These are phyloP conservation scores for Streptanthus diversifolius DNA, from an alignment of 345 rosid genomes.

Conservation along the genomic window DNA sequence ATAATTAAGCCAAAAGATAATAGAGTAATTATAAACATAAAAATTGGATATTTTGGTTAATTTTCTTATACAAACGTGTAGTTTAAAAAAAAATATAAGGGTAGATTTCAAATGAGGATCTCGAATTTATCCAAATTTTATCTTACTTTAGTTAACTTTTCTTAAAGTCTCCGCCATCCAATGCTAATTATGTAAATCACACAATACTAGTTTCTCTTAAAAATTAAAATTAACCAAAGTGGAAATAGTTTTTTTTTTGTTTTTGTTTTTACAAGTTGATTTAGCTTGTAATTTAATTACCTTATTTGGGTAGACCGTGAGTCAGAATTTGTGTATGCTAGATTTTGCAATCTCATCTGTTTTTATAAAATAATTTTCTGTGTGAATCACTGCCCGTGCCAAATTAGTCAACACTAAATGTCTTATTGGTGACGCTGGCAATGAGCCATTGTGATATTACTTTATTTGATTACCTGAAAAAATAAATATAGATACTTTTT, in stretches of 20 bases:
- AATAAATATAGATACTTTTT: conserved; percentile 4
- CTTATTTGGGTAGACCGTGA: background rate
- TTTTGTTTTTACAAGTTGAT: background rate
- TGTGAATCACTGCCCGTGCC: conserved; percentile 10
- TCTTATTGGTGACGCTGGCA: conserved; percentile 22
- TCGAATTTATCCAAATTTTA: too few species aligned
- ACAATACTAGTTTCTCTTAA: background rate
- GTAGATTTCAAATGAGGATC: too few species aligned
- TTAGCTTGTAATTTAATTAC: background rate
- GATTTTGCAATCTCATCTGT: background rate
- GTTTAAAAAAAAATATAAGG: too few species aligned
- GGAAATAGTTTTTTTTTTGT: background rate
- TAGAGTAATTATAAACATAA: too few species aligned
- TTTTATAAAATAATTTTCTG: background rate
- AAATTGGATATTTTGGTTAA: too few species aligned
- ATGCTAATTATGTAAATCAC: background rate
- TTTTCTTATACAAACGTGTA: too few species aligned
- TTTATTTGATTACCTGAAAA: conserved; percentile 15
- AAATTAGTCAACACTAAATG: background rate
- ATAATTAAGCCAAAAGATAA: too few species aligned
- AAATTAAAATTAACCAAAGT: background rate
- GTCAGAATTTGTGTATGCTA: background rate
- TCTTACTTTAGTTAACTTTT: conserved; percentile 21
- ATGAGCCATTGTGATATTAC: conserved; percentile 17
- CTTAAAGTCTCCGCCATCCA: background rate